Evolutionary conservation across 2,329 filamentous ascomycete species (phyloP).

Genomic region (Xylogone sp.): DNA sequence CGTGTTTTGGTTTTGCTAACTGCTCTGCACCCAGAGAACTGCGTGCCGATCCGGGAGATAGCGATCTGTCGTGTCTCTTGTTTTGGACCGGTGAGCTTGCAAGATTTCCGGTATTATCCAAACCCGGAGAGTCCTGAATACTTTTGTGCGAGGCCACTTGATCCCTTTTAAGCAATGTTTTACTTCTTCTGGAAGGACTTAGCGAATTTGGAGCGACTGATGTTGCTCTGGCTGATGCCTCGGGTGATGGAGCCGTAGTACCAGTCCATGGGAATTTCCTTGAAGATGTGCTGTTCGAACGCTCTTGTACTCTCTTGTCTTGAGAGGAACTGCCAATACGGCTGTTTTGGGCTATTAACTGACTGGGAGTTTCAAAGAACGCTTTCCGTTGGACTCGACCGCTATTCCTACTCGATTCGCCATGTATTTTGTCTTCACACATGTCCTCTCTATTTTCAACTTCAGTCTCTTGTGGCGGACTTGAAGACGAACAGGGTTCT

Average conservation of each 20-base stretch:
- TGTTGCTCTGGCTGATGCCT: background rate
- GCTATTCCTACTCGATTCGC: background rate
- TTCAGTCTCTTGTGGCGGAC: background rate
- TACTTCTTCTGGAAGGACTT: background rate
- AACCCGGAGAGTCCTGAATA: no score
- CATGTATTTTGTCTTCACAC: background rate
- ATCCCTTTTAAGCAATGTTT: conserved; percentile 2
- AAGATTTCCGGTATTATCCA: no score
- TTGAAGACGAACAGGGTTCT: background rate
- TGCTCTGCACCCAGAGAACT: background rate
- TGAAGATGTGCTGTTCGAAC: background rate
- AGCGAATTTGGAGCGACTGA: background rate
- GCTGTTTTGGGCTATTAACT: conserved; percentile 1
- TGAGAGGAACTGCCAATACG: background rate
- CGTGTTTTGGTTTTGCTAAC: background rate
- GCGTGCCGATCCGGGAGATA: background rate
- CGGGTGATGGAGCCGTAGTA: background rate
- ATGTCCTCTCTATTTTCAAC: background rate
- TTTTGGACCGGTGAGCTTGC: background rate
- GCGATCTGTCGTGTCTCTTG: background rate
- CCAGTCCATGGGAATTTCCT: background rate
- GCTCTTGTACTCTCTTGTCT: no score
- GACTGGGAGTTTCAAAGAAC: conserved; percentile 19
- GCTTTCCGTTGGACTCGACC: conserved; percentile 1
- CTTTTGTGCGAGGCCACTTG: no score